Evolutionary conservation across 305 asterid genomes (phyloP), one percentile per base, ranked within the genome.

Genomic region (Fraxinus xanthoxyloides): DNA sequence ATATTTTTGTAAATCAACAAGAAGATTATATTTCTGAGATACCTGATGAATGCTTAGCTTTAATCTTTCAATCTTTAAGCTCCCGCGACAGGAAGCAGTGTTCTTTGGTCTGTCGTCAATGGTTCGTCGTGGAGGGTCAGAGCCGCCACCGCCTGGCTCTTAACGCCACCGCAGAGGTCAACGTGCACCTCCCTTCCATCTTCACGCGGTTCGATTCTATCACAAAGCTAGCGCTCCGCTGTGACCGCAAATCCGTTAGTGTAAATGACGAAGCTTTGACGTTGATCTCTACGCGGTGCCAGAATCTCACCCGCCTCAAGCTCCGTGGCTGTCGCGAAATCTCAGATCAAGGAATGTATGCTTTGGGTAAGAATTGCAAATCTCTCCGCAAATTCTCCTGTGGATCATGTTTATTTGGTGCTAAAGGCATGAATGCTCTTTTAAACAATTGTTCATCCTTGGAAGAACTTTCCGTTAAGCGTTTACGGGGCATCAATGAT

Each of bases 391-490:
- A 86, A 54, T 85, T 85, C 74, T 85, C 85, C 1, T 85, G 85
- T 72, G 85, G 81, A 34, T 54, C 81, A 59, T 82, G 87, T 26
- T 19, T 28, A 81, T 85, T 82, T 36, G 87, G 87, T 3, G 79
- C 85, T 13, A 79, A 85, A 69, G 85, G 84, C 54, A 79, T 85
- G 87, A 85, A 85, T 77, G 85, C 83, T 36, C 77, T 85, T 78
- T 76, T 85, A 31, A 79, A 73, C 73, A 28, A 85, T 38, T 82
- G 82, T 12, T 82, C 77, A 21, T n/a, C 84, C 59, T 81, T 85
- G 51, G 85, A 85, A 51, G 85, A 85, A 67, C 76, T 85, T 21
- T 85, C 83, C 24, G 85, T 85, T 2, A 85, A 85, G 48, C 83
- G 85, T 10, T 75, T 85, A 0, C 78, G 83, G 2, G 83, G 83